These are phyloP conservation scores for Eucommia ulmoides DNA, from an alignment of 257 asterid genomes.

Conservation along the genomic window DNA sequence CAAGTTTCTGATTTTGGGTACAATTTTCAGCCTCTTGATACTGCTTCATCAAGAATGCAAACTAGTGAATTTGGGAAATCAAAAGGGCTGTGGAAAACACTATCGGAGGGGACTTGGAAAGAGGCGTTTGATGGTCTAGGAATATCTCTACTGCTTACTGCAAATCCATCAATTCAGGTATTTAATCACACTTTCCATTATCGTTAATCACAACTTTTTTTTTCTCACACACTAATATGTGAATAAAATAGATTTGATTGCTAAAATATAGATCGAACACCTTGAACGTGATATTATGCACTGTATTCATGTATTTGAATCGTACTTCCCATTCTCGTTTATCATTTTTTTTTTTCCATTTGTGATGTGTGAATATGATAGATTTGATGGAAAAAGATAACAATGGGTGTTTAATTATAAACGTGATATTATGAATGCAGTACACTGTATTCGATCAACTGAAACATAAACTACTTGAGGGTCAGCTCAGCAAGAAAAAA, in stretches of 20 bases:
- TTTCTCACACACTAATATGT: no score
- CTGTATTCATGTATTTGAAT: no score
- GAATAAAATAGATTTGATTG: neutral
- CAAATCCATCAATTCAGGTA: slow-evolving; percentile 93
- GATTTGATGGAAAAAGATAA: neutral
- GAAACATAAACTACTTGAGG: slow-evolving; percentile 47
- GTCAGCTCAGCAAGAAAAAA: slow-evolving; percentile 20
- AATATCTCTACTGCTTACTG: slow-evolving; percentile 76
- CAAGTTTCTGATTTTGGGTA: slow-evolving; percentile 14
- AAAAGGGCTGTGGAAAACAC: slow-evolving; percentile 64
- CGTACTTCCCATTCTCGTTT: no score
- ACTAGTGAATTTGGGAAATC: slow-evolving; percentile 86
- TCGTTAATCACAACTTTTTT: no score
- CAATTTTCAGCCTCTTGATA: slow-evolving; percentile 76
- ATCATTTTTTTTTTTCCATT: no score
- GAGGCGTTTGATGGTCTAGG: slow-evolving; percentile 83
- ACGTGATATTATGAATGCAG: no score
- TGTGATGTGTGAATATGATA: neutral
- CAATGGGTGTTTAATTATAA: no score
- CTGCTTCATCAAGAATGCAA: slow-evolving; percentile 96
- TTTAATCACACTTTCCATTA: neutral
- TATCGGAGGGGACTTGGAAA: slow-evolving; percentile 71
- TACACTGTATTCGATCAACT: slow-evolving; percentile 87
- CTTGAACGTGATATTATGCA: no score
- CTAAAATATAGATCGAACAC: no score